phyloP scores from a whole-genome alignment of 352 stramenopile species.

The Elongisporangium prolatum region DNA sequence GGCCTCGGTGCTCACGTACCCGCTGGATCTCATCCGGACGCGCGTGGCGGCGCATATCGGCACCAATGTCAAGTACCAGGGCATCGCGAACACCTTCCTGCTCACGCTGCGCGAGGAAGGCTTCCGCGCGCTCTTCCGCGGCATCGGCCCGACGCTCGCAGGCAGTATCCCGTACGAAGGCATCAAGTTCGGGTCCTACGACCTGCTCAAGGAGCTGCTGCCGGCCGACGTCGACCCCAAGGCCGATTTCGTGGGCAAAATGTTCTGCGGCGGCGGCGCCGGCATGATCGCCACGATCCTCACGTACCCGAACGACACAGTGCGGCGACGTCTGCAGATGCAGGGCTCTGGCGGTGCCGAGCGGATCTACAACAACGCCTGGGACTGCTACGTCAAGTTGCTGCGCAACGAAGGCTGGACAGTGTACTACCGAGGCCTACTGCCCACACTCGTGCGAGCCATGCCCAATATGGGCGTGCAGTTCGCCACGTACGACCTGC shows the following conservation, averaged over 20 bases:
- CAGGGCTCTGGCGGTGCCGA: constrained; percentile 61
- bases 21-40: constrained; percentile 81
- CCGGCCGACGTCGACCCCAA: constrained; percentile 55
- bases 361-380: constrained; percentile 63
- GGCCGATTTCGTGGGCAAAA: constrained; percentile 52
- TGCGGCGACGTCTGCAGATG: constrained; percentile 83
- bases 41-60: constrained; percentile 73
- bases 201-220: constrained; percentile 53
- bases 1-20: constrained; percentile 82
- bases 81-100: constrained; percentile 66
- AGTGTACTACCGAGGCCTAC: constrained; percentile 72
- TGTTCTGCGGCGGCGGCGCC: constrained; percentile 71
- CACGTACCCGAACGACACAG: constrained; percentile 88
- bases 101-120: constrained; percentile 72
- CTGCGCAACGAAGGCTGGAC: constrained; percentile 54
- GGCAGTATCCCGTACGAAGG: constrained; percentile 77
- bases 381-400: constrained; percentile 75
- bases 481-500: constrained; percentile 82
- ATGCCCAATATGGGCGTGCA: constrained; percentile 88
- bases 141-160: constrained; percentile 64
- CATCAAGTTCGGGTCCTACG: constrained; percentile 81
- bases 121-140: constrained; percentile 54
- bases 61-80: constrained; percentile 53
- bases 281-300: constrained; percentile 83
- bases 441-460: constrained; percentile 73